Evolutionary conservation across 106 monocot genomes (phyloP), one percentile per base, ranked within the genome.

Genomic region (Posidonia australis): DNA sequence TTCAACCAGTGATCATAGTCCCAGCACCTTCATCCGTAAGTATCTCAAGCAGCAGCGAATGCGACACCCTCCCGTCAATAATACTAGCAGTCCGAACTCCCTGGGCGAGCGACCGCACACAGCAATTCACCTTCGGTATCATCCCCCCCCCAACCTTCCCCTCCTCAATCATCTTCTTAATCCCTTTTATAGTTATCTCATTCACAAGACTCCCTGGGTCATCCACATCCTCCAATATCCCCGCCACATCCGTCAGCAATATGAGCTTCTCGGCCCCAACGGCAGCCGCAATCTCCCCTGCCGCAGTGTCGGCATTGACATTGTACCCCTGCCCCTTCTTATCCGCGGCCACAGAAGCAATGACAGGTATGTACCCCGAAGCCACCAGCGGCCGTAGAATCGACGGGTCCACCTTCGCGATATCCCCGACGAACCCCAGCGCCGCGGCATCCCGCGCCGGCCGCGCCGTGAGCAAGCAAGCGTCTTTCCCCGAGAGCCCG

Each of bases 71-170:
- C 25, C 96, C 90, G 56, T 96, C 86, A 16, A 96, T 87, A 48
- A 90, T 96, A 68, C 94, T 96, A 0, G 90, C 87, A 7, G 90
- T 90, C 54, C 67, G 60, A n/a, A 96, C 87, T 9, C 90, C 96
- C 72, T 96, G 90, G 0, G 86, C 84, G 2, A 96, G 74, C 7
- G 96, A 73, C 64, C 86, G 75, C 16, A 86, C 76, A 46, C 90
- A 96, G 60, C 96, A 96, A 29, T 78, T 65, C 42, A 96, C 86
- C 80, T 96, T 96, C 1, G 94, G 96, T 24, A 96, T 96, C 96
- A 96, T 96, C 30, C 90, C 96, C 1, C 96, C 96, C 0, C 80
- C 86, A 21, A 96, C 76, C 74, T 79, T 87, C 69, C 90, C 86
- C 31, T 90, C 86, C 55, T 68, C 76, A 41, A 82, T 59, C 94